Conservation (phyloP, 2,329 filamentous ascomycete species). For the Shiraia sp. region DNA sequence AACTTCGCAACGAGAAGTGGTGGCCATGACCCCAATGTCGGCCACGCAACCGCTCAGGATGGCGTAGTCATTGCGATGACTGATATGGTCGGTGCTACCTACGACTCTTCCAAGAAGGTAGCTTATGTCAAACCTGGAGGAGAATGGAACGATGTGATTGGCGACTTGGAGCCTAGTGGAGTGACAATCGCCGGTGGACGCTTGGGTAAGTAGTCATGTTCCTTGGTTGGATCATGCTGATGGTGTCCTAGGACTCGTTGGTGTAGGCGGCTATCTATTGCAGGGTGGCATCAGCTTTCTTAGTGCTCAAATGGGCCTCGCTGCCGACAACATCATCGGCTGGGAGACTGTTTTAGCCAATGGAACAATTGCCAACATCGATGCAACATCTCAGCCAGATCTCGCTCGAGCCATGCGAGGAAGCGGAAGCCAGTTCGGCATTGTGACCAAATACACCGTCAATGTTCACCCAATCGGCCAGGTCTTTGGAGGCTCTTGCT, state of each 20-base stretch:
- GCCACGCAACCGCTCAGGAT: conserved; percentile 40
- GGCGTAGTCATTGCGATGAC: conserved; percentile 45
- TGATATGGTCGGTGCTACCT: conserved; percentile 41
- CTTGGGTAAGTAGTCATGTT: conserved; percentile 13
- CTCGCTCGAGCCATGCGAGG: conserved; percentile 41
- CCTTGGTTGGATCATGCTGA: background rate
- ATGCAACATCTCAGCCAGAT: conserved; percentile 30
- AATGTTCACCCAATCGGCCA: conserved; percentile 29
- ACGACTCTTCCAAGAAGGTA: conserved; percentile 37
- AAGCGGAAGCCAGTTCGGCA: conserved; percentile 31
- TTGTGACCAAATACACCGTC: conserved; percentile 29
- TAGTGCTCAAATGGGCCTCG: conserved; percentile 27
- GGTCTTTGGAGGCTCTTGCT: conserved; percentile 46
- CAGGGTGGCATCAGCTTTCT: conserved; percentile 29
- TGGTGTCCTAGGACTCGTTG: conserved; percentile 21
- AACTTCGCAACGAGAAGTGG: conserved; percentile 32
- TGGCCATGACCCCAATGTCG: conserved; percentile 45
- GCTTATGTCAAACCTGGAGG: conserved; percentile 47
- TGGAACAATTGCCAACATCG: conserved; percentile 30
- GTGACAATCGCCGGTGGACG: conserved; percentile 40
- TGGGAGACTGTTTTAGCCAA: conserved; percentile 40
- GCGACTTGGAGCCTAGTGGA: conserved; percentile 37
- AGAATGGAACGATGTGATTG: conserved; percentile 47
- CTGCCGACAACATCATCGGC: conserved; percentile 38
- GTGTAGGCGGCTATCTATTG: conserved; percentile 24